phyloP scores from a whole-genome alignment of 371 early-diverging fungal species.

The Circinella minor region DNA sequence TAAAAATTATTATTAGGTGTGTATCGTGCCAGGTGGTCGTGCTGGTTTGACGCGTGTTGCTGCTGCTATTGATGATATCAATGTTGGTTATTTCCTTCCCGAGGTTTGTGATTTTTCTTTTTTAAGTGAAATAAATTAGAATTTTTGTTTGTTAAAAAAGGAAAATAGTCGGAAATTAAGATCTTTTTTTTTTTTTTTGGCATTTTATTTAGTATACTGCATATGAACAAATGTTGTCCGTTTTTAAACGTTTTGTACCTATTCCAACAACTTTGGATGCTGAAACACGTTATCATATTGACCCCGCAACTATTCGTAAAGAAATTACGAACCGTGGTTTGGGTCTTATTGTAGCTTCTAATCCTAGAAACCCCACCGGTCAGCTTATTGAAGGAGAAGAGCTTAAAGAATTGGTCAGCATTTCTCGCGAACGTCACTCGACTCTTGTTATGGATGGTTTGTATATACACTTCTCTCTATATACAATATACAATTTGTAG shows the following conservation, averaged over 20 bases:
- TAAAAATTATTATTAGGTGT: conserved; percentile 27
- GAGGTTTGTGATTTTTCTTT: conserved; percentile 28
- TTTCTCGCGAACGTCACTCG: conserved; percentile 42
- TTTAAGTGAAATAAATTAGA: no score
- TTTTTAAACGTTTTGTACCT: conserved; percentile 58
- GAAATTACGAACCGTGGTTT: conserved; percentile 51
- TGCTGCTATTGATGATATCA: conserved; percentile 50
- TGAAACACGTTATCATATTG: conserved; percentile 44
- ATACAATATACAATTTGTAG: no score
- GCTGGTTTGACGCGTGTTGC: conserved; percentile 59
- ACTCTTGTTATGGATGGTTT: conserved; percentile 51
- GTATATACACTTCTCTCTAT: no score
- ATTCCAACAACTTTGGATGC: conserved; percentile 56
- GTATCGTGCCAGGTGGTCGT: conserved; percentile 59
- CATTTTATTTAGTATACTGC: conserved; percentile 38
- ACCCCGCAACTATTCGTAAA: conserved; percentile 41
- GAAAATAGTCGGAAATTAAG: no score
- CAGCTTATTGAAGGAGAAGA: conserved; percentile 50
- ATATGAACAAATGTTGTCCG: conserved; percentile 50
- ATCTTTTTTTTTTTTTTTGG: no score
- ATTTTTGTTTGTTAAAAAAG: no score
- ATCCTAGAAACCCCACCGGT: conserved; percentile 58
- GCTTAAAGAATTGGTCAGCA: conserved; percentile 37
- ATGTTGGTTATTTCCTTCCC: conserved; percentile 59
- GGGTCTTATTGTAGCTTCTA: conserved; percentile 48